phyloP scores from a whole-genome alignment of 352 stramenopile genomes.

The Phytophthora idaei region DNA sequence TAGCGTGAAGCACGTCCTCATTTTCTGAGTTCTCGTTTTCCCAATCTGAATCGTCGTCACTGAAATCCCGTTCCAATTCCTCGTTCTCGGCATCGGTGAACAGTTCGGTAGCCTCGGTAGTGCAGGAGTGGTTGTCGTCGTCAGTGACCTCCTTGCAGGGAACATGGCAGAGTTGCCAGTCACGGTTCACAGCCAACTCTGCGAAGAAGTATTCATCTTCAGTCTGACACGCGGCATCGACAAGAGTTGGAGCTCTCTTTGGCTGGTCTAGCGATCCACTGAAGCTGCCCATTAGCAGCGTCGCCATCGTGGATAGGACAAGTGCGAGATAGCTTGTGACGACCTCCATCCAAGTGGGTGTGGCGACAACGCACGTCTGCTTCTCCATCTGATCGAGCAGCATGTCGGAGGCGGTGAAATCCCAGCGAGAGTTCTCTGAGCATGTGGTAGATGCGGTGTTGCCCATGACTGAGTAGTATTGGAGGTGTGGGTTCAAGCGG shows the following conservation, averaged over 20 bases:
- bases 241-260: constrained; percentile 13
- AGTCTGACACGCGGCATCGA: constrained; percentile 25
- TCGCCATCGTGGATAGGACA: constrained; percentile 17
- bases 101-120: constrained; percentile 55
- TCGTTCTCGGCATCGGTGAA: constrained; percentile 37
- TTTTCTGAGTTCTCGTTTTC: constrained; percentile 13
- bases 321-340: constrained; percentile 11
- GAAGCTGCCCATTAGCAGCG: constrained; percentile 24
- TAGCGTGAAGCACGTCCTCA: constrained; percentile 15
- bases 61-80: constrained; percentile 25
- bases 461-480: constrained; percentile 41
- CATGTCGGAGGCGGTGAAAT: constrained; percentile 26
- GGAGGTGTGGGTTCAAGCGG: constrained; percentile 11
- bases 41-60: constrained; percentile 36
- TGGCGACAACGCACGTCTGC: constrained; percentile 16
- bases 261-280: constrained; percentile 10
- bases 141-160: constrained; percentile 17
- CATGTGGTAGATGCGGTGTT: constrained; percentile 45
- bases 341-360: constrained; percentile 10
- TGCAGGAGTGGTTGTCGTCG: constrained; percentile 46
- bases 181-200: constrained; percentile 12
- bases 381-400: constrained; percentile 34
- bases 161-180: constrained; percentile 15
- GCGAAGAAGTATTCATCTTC: constrained; percentile 9
- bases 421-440: constrained; percentile 2